Evolutionary conservation across 176 grass and related monocot species (phyloP).

Genomic region (Puya raimondii): DNA sequence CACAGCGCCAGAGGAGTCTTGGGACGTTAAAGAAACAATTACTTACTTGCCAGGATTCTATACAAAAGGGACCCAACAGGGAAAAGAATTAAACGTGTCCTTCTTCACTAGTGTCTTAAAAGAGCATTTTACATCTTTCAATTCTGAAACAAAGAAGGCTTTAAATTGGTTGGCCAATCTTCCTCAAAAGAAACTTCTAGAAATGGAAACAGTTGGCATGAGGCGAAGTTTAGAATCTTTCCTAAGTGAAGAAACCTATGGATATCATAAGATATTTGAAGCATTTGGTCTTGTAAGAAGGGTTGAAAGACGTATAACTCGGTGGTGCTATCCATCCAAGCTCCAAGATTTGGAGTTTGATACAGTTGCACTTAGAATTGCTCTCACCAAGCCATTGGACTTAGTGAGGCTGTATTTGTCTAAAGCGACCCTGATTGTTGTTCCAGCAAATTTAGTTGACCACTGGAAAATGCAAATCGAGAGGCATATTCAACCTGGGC

Average conservation of each 20-base stretch:
- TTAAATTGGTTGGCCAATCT: slow-evolving; percentile 82
- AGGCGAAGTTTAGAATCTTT: slow-evolving; percentile 52
- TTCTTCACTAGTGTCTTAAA: slow-evolving; percentile 76
- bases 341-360: slow-evolving; percentile 86
- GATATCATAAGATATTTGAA: slow-evolving; percentile 91
- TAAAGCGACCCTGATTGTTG: slow-evolving; percentile 80
- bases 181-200: slow-evolving; percentile 47
- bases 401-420: slow-evolving; percentile 69
- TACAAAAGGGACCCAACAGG: slow-evolving; percentile 45
- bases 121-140: slow-evolving; percentile 51
- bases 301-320: slow-evolving; percentile 40
- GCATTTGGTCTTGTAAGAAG: slow-evolving; percentile 79
- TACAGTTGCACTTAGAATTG: slow-evolving; percentile 55
- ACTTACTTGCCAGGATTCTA: slow-evolving; percentile 90
- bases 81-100: slow-evolving; percentile 62
- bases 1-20: slow-evolving; percentile 47
- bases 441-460: slow-evolving; percentile 91
- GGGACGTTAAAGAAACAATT: slow-evolving; percentile 48
- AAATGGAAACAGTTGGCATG: slow-evolving; percentile 80
- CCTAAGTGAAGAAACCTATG: slow-evolving; percentile 34
- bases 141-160: slow-evolving; percentile 76
- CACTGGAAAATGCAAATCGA: slow-evolving; percentile 93
- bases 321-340: slow-evolving; percentile 71
- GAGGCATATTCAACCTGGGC: slow-evolving; percentile 54
- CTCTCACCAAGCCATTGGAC: slow-evolving; percentile 60